Conservation (phyloP, 805 yeast species). For the Pichia gijzeniarum region DNA sequence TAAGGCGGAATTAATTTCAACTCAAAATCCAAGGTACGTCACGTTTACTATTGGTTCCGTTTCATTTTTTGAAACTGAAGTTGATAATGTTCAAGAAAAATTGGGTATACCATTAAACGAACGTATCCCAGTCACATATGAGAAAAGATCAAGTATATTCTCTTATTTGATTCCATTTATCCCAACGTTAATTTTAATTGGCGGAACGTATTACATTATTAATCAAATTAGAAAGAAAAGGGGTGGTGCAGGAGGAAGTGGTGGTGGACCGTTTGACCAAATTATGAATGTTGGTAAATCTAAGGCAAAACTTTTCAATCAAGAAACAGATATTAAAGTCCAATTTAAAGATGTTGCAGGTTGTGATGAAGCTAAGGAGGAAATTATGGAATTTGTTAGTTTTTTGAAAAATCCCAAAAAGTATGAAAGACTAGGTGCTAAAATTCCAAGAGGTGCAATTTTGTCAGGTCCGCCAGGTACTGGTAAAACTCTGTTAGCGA, state of each 20-base stretch:
- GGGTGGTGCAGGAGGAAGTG: constrained; percentile 49
- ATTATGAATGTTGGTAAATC: constrained; percentile 81
- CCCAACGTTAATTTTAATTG: constrained; percentile 87
- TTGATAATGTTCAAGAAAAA: constrained; percentile 70
- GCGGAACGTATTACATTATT: constrained; percentile 72
- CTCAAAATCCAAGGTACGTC: constrained; percentile 25
- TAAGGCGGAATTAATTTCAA: constrained; percentile 44
- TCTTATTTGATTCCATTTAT: constrained; percentile 64
- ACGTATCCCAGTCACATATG: constrained; percentile 76
- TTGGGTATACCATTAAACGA: constrained; percentile 53
- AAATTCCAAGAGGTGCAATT: constrained; percentile 97
- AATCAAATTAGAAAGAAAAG: constrained; percentile 24
- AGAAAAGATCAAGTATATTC: constrained; percentile 60
- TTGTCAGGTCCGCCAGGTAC: constrained; percentile 99
- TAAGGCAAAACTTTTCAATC: constrained; percentile 85
- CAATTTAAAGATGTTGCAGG: constrained; percentile 96
- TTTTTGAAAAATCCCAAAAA: constrained; percentile 86
- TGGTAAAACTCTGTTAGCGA: constrained; percentile 94
- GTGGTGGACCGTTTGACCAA: constrained; percentile 75
- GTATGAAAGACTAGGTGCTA: constrained; percentile 91
- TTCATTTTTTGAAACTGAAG: constrained; percentile 76
- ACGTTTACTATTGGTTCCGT: constrained; percentile 82
- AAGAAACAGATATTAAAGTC: constrained; percentile 83
- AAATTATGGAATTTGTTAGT: constrained; percentile 95
- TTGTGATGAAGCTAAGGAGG: constrained; percentile 93